These are phyloP conservation scores for Colletotrichum siamense DNA, from an alignment of 2,329 filamentous ascomycete genomes.

Conservation along the genomic window DNA sequence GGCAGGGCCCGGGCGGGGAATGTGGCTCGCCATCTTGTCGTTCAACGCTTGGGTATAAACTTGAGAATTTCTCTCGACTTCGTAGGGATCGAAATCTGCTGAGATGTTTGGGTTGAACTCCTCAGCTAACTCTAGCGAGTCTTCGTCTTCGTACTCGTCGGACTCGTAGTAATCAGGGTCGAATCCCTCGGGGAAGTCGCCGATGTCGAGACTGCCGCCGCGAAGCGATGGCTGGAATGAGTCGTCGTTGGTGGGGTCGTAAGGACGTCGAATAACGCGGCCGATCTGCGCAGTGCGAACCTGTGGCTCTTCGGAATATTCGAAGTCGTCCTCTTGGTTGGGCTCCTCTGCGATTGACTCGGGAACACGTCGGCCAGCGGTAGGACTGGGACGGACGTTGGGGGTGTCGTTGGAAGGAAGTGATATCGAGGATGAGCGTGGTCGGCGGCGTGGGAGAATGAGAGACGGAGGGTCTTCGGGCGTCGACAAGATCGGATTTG, in stretches of 20 bases:
- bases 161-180: constrained; percentile 16
- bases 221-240: background rate
- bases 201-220: background rate
- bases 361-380: background rate
- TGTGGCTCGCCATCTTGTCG: constrained; percentile 47
- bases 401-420: background rate
- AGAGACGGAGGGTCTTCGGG: constrained; percentile 6
- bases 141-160: constrained; percentile 10
- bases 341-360: constrained; percentile 1
- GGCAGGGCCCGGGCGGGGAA: constrained; percentile 91
- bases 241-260: background rate
- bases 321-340: background rate
- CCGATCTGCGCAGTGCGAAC: constrained; percentile 6
- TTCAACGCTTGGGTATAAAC: constrained; percentile 6
- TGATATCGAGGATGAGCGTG: constrained; percentile 12
- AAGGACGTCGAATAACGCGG: background rate
- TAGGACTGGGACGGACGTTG: background rate
- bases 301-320: constrained; percentile 6
- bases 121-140: background rate
- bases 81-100: constrained; percentile 1
- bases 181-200: constrained; percentile 9
- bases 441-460: constrained; percentile 1
- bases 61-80: background rate
- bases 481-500: constrained; percentile 17
- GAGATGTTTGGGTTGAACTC: constrained; percentile 11